Evolutionary conservation across 345 rosid genomes (phyloP).

Genomic region (Camelina hispida): DNA sequence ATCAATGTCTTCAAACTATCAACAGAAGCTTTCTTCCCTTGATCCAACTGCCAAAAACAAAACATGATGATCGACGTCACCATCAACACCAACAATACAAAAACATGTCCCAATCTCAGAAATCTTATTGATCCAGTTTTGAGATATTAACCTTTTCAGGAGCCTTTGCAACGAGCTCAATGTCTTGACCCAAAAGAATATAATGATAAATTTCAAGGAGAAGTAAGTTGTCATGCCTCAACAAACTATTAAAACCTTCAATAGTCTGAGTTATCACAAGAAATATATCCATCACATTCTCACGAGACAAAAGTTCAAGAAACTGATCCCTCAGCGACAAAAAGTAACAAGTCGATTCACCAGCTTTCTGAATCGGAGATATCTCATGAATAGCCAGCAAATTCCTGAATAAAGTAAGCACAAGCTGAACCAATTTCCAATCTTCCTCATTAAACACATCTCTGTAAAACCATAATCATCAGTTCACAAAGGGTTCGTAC

Average conservation of each 20-base stretch:
- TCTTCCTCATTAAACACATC: conserved; percentile 84
- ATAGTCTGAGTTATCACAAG: conserved; percentile 71
- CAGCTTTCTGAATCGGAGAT: conserved; percentile 68
- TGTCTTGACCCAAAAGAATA: conserved; percentile 78
- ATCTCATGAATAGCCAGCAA: conserved; percentile 84
- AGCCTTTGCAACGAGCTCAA: conserved; percentile 66
- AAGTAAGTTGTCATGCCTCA: conserved; percentile 85
- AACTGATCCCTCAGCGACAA: conserved; percentile 81
- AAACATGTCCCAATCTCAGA: background rate
- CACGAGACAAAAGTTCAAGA: conserved; percentile 73
- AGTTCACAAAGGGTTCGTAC: background rate
- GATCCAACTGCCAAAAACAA: conserved; percentile 51
- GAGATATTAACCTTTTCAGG: conserved; percentile 57
- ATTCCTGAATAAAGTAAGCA: conserved; percentile 82
- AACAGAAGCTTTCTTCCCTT: conserved; percentile 53
- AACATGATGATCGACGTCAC: conserved; percentile 9
- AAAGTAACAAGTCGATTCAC: conserved; percentile 64
- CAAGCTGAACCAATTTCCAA: conserved; percentile 95
- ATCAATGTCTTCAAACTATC: conserved; percentile 75
- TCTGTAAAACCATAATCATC: conserved; percentile 51
- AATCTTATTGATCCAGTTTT: conserved; percentile 24
- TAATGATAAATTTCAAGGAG: conserved; percentile 76
- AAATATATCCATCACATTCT: conserved; percentile 81
- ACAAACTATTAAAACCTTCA: conserved; percentile 55
- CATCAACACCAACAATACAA: conserved; percentile 3